Evolutionary conservation across 495 filamentous ascomycete species (phyloP), one percentile per base, ranked within the genome.

Genomic region (Penicillium pancosmium): DNA sequence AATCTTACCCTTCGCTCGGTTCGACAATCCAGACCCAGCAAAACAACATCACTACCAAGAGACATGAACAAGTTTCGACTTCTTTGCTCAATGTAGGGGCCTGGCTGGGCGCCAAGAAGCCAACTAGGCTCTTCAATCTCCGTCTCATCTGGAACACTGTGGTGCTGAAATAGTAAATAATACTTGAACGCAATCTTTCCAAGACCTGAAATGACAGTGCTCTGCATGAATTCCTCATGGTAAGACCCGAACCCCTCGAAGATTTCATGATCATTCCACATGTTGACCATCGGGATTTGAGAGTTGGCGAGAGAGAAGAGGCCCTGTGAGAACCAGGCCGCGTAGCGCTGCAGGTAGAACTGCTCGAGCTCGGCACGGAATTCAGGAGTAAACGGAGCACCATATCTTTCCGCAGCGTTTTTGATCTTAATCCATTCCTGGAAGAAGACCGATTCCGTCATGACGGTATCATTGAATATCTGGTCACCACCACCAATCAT

Each of bases 401-500:
- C 80, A 59, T 92, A 88, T 77, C 96, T 94, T 58, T 91, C 84
- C 41, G 88, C 75, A 2, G 86, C 82, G 63, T 92, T 92, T 75
- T 89, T 93, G 58, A 90, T 91, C 63, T 82, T 81, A 3, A 90
- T 79, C 94, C 94, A 98, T 51, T 90, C 83, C 52, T 83, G 80
- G 78, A 97, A 97, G 21, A 86, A 77, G 13, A 72, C 72, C 1
- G 90, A 90, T 40, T 97, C 81, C 18, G 83, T 78, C 71, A 91
- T 88, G 35, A 90, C 85, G 11, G 78, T 80, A 71, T 98, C 94
- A 62, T 96, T 98, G 74, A 97, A 98, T 60, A 98, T 88, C 70
- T 98, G 94, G 71, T 98, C 94, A 50, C 94, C 94, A 51, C 94
- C 94, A 34, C 94, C 95, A 61, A 98, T 84, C 95, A 98, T 98